These are phyloP conservation scores for Aleurites moluccanus DNA, from an alignment of 441 rosid species.

Conservation along the genomic window DNA sequence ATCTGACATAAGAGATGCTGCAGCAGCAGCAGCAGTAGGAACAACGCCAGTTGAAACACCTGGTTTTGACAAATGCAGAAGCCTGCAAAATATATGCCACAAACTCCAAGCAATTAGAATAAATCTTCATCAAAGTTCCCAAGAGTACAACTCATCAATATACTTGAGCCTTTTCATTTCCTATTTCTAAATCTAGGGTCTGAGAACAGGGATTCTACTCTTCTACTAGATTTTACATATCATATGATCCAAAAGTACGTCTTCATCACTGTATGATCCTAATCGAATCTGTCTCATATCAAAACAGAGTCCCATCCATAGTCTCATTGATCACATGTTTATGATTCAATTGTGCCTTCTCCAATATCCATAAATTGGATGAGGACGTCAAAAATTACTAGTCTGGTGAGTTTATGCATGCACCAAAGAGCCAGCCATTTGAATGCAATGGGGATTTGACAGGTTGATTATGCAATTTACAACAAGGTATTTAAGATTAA, in stretches of 20 bases:
- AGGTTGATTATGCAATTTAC: background rate
- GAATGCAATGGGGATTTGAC: background rate
- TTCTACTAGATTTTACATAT: background rate
- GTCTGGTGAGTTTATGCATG: background rate
- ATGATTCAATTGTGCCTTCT: background rate
- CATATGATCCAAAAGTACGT: background rate
- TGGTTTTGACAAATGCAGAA: constrained; percentile 86
- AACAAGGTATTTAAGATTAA: background rate
- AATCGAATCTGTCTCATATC: background rate
- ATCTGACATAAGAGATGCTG: constrained; percentile 97
- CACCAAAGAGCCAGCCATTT: background rate
- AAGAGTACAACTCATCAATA: background rate
- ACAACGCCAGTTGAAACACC: constrained; percentile 80
- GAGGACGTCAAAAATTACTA: background rate
- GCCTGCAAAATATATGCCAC: constrained; percentile 44
- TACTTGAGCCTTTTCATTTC: background rate
- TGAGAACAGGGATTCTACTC: background rate
- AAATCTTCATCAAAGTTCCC: background rate
- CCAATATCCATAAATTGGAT: background rate
- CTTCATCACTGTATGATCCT: no score
- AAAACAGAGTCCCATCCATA: background rate
- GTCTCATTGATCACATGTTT: no score
- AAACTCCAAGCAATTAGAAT: background rate
- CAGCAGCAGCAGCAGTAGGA: constrained; percentile 95
- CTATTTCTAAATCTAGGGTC: background rate